Evolutionary conservation across 108 stramenopile species (phyloP), one percentile per base, ranked within the genome.

Genomic region (Stephanodiscus minutulus): DNA sequence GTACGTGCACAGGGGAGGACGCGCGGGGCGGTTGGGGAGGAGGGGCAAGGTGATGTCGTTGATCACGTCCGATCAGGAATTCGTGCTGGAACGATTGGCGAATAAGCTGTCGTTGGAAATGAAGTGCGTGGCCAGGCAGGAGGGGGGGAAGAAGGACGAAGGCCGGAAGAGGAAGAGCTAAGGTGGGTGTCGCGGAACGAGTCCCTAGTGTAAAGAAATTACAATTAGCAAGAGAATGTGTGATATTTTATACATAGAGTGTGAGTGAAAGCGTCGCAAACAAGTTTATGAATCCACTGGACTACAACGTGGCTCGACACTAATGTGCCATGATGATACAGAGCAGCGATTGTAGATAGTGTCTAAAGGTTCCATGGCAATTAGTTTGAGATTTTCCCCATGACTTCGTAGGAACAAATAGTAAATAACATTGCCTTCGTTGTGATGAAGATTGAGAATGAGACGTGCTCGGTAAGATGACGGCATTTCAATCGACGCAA

Each of bases 1-100:
- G 20, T 97, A 96, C 73, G 85, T 93, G 37, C 96, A 97, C 80
- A 83, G 96, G 57, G 88, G 88, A 18, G 96, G 96, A 53, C 88
- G 96, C 9, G 82, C 96, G 20, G 96, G 95, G 39, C 84, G 96
- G 15, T 70, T 94, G 47, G 89, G 89, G 13, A 76, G 70, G 22
- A 64, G 62, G 13, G 93, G 93, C 7, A 83, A 81, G 77, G 93
- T 94, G 41, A 48, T 94, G 48, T 88, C 88, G 11, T 83, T 94
- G 37, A 67, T 94, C 11, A 85, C 89, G 20, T 48, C 74, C 3
- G 88, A 91, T 64, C 91, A 94, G 70, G 93, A 91, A 74, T 94
- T 94, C 84, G 93, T 92, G 1, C 53, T 94, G 66, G 60, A 87
- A 15, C 64, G 93, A 44, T 39, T 92, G 57, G 76, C 85, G 31